These are phyloP conservation scores for Aspergillus quadricinctus DNA, from an alignment of 2,329 filamentous ascomycete genomes.

Conservation along the genomic window DNA sequence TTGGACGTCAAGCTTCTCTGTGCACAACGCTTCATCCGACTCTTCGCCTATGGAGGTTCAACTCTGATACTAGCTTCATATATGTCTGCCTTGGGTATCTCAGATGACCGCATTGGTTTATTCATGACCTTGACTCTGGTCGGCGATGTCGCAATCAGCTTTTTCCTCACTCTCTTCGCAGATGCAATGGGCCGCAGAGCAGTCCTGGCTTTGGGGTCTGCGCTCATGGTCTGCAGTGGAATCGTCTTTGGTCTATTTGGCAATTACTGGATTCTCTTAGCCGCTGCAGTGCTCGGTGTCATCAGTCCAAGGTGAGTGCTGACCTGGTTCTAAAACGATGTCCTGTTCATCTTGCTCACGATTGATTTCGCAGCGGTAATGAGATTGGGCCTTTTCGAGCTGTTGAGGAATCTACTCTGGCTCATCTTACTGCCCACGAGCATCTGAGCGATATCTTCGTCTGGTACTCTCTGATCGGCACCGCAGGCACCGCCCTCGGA, in stretches of 20 bases:
- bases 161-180: conserved; percentile 55
- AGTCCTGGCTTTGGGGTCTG: conserved; percentile 50
- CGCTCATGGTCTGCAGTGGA: conserved; percentile 56
- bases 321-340: not conserved
- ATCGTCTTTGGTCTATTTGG: conserved; percentile 51
- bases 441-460: conserved; percentile 60
- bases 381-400: conserved; percentile 66
- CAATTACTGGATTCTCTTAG: conserved; percentile 57
- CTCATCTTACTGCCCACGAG: conserved; percentile 54
- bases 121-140: conserved; percentile 62
- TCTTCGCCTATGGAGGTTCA: conserved; percentile 61
- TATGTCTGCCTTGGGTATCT: conserved; percentile 52
- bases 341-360: not conserved
- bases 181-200: conserved; percentile 55
- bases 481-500: conserved; percentile 58
- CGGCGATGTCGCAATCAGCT: conserved; percentile 58
- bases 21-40: conserved; percentile 46
- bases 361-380: conserved; percentile 42
- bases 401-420: conserved; percentile 62
- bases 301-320: conserved; percentile 50
- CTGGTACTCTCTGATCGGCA: conserved; percentile 57
- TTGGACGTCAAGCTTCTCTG: conserved; percentile 38
- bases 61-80: conserved; percentile 60
- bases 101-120: conserved; percentile 57
- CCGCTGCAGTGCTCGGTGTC: conserved; percentile 57